Percentiles rank a stretch among this genome's conserved stretches.
Conservation (phyloP, 2,329 filamentous ascomycete genomes). For the Ramularia collo-cygni region DNA sequence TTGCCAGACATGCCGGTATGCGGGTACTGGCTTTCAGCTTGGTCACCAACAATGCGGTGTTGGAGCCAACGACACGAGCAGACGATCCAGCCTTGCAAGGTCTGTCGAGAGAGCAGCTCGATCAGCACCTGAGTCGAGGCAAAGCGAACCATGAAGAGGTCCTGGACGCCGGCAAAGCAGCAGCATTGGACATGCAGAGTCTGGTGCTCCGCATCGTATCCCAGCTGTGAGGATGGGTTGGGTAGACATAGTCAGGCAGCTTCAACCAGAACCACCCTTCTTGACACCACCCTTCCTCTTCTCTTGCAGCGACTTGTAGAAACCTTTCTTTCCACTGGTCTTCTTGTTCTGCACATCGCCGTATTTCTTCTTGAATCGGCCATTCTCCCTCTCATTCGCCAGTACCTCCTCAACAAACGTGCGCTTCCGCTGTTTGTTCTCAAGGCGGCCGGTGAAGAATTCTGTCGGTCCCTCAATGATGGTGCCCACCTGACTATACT, state of each 20-base stretch:
- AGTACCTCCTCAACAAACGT: conserved; percentile 83
- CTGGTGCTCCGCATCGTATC: conserved; percentile 42
- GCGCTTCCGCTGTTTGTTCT: conserved; percentile 79
- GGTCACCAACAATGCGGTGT: conserved; percentile 58
- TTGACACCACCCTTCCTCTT: conserved; percentile 41
- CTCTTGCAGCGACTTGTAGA: conserved; percentile 73
- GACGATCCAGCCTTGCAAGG: conserved; percentile 49
- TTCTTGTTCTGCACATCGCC: conserved; percentile 75
- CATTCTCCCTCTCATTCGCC: conserved; percentile 55
- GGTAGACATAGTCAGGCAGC: conserved; percentile 1
- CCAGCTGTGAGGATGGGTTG: conserved; percentile 28
- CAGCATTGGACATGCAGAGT: conserved; percentile 57
- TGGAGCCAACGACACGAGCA: conserved; percentile 52
- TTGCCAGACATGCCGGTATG: conserved; percentile 58
- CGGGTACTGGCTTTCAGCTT: conserved; percentile 58
- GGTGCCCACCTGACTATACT: conserved; percentile 83
- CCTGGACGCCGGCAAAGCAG: conserved; percentile 52
- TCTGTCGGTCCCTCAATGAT: conserved; percentile 85
- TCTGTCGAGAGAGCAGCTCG: conserved; percentile 45
- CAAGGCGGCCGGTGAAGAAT: conserved; percentile 71
- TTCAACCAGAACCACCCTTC: conserved; percentile 25
- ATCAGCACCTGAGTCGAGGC: conserved; percentile 50
- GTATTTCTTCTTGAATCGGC: conserved; percentile 82
- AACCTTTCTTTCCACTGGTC: conserved; percentile 78
- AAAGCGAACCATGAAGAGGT: conserved; percentile 61